Conservation (phyloP, 345 rosid genomes). For the Theobroma cacao region DNA sequence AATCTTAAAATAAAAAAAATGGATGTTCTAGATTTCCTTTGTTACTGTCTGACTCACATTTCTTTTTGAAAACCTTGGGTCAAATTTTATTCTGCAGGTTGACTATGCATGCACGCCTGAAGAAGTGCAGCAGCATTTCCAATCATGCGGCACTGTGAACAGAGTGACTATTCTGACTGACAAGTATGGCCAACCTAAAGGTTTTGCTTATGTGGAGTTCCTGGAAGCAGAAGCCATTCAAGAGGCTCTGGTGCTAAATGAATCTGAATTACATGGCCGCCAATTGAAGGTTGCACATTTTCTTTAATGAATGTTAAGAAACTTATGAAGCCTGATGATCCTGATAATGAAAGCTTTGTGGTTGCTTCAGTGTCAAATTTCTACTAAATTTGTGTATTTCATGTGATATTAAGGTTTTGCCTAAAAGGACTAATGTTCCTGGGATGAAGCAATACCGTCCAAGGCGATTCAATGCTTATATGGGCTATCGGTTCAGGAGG, state of each 20-base stretch:
- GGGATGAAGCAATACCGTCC: conserved; percentile 90
- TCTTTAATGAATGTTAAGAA: not conserved
- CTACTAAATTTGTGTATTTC: not conserved
- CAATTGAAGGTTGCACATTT: conserved; percentile 61
- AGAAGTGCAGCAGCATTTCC: conserved; percentile 98
- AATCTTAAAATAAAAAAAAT: too few species aligned
- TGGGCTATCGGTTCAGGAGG: conserved; percentile 66
- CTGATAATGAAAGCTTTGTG: not conserved
- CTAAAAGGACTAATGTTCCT: conserved; percentile 91
- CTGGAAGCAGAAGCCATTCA: conserved; percentile 81
- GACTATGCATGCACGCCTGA: conserved; percentile 97
- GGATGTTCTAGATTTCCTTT: not conserved
- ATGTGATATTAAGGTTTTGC: conserved; percentile 51
- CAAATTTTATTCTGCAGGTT: conserved; percentile 46
- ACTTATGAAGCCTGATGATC: not conserved
- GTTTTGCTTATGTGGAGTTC: conserved; percentile 95
- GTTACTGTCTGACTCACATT: not conserved
- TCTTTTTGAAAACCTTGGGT: conserved; percentile 5
- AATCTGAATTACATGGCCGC: conserved; percentile 95
- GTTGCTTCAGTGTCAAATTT: not conserved
- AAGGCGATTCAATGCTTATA: conserved; percentile 69
- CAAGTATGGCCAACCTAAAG: conserved; percentile 95
- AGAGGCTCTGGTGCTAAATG: conserved; percentile 80
- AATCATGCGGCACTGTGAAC: conserved; percentile 93
- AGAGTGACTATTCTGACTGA: conserved; percentile 92